phyloP scores from a whole-genome alignment of 352 stramenopile species.

The Globisporangium irregulare region DNA sequence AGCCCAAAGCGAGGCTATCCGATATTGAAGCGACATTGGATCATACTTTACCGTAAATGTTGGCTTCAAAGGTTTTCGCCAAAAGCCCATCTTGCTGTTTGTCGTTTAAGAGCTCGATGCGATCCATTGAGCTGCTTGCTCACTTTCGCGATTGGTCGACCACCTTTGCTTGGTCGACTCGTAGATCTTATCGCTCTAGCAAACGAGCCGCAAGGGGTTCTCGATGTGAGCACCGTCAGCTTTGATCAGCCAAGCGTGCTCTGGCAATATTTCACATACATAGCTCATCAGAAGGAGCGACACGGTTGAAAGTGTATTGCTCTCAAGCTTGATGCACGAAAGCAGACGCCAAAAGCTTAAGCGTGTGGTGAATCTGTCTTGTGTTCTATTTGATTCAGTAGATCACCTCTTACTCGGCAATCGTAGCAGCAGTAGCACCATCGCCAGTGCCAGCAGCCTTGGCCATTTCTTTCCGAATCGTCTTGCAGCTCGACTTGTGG shows the following conservation, averaged over 20 bases:
- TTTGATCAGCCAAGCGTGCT: background rate
- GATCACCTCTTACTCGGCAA: background rate
- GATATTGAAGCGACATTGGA: background rate
- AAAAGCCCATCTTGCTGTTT: too few relatives aligned
- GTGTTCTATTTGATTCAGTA: constrained; percentile 5
- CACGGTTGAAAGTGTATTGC: background rate
- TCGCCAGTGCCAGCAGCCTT: background rate
- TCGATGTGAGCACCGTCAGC: background rate
- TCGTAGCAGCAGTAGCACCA: background rate
- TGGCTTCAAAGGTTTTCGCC: background rate
- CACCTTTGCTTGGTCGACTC: background rate
- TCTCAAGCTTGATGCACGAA: background rate
- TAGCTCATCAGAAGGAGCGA: background rate
- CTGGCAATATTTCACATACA: background rate
- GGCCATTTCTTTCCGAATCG: constrained; percentile 44
- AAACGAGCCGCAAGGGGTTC: background rate
- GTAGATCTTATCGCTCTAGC: background rate
- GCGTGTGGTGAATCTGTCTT: background rate
- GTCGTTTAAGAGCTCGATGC: too few relatives aligned
- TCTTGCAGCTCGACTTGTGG: constrained; percentile 77
- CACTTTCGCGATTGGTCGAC: background rate
- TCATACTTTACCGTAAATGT: background rate
- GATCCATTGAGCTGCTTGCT: background rate
- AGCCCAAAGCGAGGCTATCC: background rate
- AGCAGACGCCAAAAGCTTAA: background rate